Conservation (phyloP, 352 stramenopile species). For the Phytopythium delawarense region DNA sequence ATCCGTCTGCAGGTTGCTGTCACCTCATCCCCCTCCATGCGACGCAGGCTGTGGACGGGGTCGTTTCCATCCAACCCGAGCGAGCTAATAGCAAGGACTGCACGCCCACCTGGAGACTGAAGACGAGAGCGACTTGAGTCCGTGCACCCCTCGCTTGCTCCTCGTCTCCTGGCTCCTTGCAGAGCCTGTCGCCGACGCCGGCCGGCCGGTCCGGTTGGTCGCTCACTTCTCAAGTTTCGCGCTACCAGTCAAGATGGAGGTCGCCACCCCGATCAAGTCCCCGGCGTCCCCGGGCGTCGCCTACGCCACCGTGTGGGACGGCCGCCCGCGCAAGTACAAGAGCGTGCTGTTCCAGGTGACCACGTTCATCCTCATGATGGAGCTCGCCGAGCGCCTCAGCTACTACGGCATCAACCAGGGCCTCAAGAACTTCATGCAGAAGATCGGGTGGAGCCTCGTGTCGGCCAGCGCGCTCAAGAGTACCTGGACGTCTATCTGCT, state of each 20-base stretch:
- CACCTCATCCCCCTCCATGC: background rate
- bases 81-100: background rate
- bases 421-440: conserved; percentile 58
- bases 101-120: background rate
- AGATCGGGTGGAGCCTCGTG: conserved; percentile 53
- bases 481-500: conserved; percentile 65
- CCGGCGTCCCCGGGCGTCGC: conserved; percentile 16
- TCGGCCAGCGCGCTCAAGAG: conserved; percentile 55
- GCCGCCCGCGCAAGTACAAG: conserved; percentile 49
- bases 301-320: conserved; percentile 37
- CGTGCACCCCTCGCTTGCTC: background rate
- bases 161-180: background rate
- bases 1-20: conserved; percentile 2
- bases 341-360: conserved; percentile 57
- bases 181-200: background rate
- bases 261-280: conserved; percentile 20
- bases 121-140: background rate
- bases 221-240: background rate
- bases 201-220: too few relatives aligned
- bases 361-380: conserved; percentile 61
- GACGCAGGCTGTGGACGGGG: background rate
- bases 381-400: conserved; percentile 54
- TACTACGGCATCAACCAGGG: conserved; percentile 58
- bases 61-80: background rate
- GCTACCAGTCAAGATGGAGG: conserved; percentile 2